Evolutionary conservation across 345 rosid genomes (phyloP).

Genomic region (Pistacia vera): DNA sequence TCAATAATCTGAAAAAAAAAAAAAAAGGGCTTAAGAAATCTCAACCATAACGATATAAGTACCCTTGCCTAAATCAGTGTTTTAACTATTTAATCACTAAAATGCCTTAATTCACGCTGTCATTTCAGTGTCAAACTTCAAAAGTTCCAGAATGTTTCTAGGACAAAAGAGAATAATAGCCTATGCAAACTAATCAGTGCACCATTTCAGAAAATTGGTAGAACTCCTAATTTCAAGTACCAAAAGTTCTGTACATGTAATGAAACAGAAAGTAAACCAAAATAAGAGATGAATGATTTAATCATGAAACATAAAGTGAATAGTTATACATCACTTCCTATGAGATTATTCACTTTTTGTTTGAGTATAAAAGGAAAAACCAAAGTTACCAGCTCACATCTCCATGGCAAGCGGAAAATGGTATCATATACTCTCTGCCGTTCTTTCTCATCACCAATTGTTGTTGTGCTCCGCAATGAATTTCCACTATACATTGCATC

Average conservation of each 20-base stretch:
- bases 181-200: not conserved
- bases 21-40: conserved; percentile 22
- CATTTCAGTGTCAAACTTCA: not conserved
- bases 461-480: conserved; percentile 76
- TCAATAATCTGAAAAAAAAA: conserved; percentile 84
- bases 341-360: not conserved
- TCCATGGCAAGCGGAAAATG: conserved; percentile 95
- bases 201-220: not conserved
- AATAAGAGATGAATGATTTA: not conserved
- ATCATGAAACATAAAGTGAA: not conserved
- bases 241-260: not conserved
- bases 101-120: not conserved
- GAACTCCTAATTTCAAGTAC: not conserved
- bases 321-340: not conserved
- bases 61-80: not conserved
- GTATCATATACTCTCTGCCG: conserved; percentile 96
- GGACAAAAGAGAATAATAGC: not conserved
- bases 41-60: not conserved
- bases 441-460: conserved; percentile 73
- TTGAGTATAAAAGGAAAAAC: conserved; percentile 13
- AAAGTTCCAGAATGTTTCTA: not conserved
- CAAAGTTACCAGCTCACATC: conserved; percentile 89
- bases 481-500: conserved; percentile 77
- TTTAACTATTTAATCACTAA: too few species aligned
- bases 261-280: not conserved